Percentiles rank a stretch among this genome's conserved stretches.
phyloP scores from a whole-genome alignment of 2,329 filamentous ascomycete genomes.

The Cladophialophora yegresii region DNA sequence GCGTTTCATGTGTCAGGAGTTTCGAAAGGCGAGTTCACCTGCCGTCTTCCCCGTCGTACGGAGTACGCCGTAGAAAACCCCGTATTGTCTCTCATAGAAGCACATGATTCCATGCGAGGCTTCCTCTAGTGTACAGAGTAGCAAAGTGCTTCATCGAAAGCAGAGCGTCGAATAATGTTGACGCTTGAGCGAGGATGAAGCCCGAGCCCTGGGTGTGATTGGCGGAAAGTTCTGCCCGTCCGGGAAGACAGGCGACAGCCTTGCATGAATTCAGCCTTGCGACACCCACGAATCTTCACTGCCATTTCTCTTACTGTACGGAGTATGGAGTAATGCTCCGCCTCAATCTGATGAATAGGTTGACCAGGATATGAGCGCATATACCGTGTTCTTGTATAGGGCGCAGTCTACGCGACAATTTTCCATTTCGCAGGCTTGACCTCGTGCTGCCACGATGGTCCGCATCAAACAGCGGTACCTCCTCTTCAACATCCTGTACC shows the following conservation, averaged over 20 bases:
- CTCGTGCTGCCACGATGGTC: slow-evolving; percentile 67
- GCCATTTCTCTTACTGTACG: neutral
- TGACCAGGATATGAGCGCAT: neutral
- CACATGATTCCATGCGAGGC: neutral
- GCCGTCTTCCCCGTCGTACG: neutral
- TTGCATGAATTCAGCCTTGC: neutral
- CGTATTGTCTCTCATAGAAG: slow-evolving; percentile 4
- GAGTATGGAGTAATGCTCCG: no score
- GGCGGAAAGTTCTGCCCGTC: neutral
- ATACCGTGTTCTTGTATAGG: no score
- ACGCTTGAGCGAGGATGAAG: neutral
- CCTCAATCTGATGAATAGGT: neutral
- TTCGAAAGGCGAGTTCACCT: slow-evolving; percentile 6
- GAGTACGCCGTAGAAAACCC: neutral
- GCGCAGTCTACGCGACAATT: neutral
- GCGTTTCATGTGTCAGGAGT: slow-evolving; percentile 8
- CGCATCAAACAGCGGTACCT: slow-evolving; percentile 95
- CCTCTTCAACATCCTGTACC: slow-evolving; percentile 90
- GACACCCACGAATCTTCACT: neutral
- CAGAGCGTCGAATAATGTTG: neutral
- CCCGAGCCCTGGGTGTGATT: neutral
- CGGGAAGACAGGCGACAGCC: neutral
- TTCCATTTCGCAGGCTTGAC: neutral
- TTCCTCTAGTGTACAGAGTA: no score
- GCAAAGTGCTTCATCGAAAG: neutral